Evolutionary conservation across 805 yeast genomes (phyloP), one percentile per base, ranked within the genome.

Genomic region (Cyberlindnera samutprakarnensis): DNA sequence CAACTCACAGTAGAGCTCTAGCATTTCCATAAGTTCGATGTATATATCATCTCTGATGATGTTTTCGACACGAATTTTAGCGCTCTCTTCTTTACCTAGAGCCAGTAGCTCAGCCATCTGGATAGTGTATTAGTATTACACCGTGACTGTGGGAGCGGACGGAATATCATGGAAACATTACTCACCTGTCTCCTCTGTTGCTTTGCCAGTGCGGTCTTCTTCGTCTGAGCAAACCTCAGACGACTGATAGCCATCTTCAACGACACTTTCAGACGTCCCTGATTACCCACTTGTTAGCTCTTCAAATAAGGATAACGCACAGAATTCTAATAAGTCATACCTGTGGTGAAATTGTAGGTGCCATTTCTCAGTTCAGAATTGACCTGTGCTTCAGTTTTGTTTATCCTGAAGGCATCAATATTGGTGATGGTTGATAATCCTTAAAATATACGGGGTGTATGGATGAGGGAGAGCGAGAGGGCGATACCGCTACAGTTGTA

Each of bases 1-100:
- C 4, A 86, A 61, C 55, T 87, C 95, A 49, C 95, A 79, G 52
- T 84, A 84, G 14, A 87, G 60, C 55, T 87, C 95, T 28, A 86
- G 56, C 28, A 73, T 72, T 53, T 87, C 95, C 32, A 86, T 59
- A 16, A 86, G 61, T 57, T 86, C 95, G 15, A 82, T 72, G 47
- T 78, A 73, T 20, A 83, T 72, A 49, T 86, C 96, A 43, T 84
- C 90, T 22, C 88, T 68, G 20, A 87, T 82, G 35, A 86, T 72
- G 45, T 82, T 81, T 52, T 86, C 96, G 4, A 84, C 90, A 30
- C 94, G 59, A 35, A 85, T 85, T 35, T 70, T 70, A 9, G 95
- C 95, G 45, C 87, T 82, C 31, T 79, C 77, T 40, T 84, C 88
- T 49, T 83, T 85, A 6, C 85, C 86, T 26, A 63, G 66, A 7